Evolutionary conservation across 176 grass and related monocot genomes (phyloP), one percentile per base, ranked within the genome.

Genomic region (Zoysia japonica): DNA sequence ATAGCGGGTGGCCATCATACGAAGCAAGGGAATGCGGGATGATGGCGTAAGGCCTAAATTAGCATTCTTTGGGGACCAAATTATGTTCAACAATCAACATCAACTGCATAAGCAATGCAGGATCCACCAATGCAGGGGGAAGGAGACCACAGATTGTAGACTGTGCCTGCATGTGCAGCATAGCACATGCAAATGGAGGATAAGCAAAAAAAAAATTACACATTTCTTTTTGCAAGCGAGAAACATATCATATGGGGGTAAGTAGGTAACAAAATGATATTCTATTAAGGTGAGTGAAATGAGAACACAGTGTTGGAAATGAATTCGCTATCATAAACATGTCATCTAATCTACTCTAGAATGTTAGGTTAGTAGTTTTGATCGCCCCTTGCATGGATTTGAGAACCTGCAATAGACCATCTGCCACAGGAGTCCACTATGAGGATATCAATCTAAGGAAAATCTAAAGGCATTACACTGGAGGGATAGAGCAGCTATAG

Each of bases 61-160:
- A 74, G 63, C 9, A 76, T 65, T 84, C 63, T 76, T 35, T 65
- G 65, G 71, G 80, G 82, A 80, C 81, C 64, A 80, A 50, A 80
- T 49, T 65, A 80, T 76, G 70, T 76, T 84, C 54, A 80, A 48
- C 70, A 54, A 84, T 84, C 76, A 68, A 56, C 64, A 80, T 75
- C 81, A 69, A 51, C 13, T 80, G 45, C 42, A 47, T 59, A 79
- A 20, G n/a, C 65, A 11, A 68, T 43, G 49, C 64, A 88, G 40
- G 46, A 61, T 66, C 59, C 49, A 69, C 19, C 65, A 11, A 44
- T 83, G 60, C 67, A 72, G 61, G 1, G 61, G 1, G 41, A n/a
- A 78, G 51, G 68, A 40, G 51, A 61, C 68, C 53, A 67, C 67
- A 64, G 2, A 8, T 6, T 40, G 67, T 35, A 75, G 14, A 19